Evolutionary conservation across 169 alveolate species (phyloP), one percentile per base, ranked within the genome.

Genomic region (Theileria luwenshuni): DNA sequence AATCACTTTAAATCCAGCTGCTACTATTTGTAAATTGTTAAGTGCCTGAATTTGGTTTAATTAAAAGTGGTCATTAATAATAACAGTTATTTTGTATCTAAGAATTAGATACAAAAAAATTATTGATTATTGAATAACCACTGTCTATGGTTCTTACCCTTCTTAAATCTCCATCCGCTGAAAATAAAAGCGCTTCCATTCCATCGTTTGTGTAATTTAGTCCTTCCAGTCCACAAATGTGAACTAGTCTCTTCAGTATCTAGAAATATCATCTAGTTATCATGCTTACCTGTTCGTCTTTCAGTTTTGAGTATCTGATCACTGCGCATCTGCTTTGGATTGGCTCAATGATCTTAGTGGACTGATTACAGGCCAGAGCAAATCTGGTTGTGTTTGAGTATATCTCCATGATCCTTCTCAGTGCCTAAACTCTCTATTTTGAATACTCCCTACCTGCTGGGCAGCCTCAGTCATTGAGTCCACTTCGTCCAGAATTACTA

Each of bases 391-490:
- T 95, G 71, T 87, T 94, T 25, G 99, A 93, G 91, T 94, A 96
- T 51, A 96, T 97, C 90, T 98, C 98, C 97, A 98, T 98, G 38
- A 96, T 92, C 83, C 99, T 93, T 76, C 99, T 91, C 81, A 98
- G 86, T 19, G 99, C 98, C 83, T 56, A n/a, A 13, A 56, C 17
- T 28, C 0, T 3, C 3, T 27, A 6, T 23, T 86, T 86, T 58
- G 17, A 8, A 10, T 21, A 61, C 25, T 35, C 19, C 12, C 15
- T n/a, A 77, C 86, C 90, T 97, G 98, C 77, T 98, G 98, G 5
- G 99, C 99, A 0, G 99, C 96, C 70, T 97, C 98, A 21, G 99
- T 98, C 99, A 98, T 96, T 45, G 98, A 93, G 80, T 98, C 99
- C 23, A 98, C 99, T 86, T 98, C 99, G 89, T 98, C 99, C 68